Evolutionary conservation across 257 asterid species (phyloP), one percentile per base, ranked within the genome.

Genomic region (Galeopsis tetrahit): DNA sequence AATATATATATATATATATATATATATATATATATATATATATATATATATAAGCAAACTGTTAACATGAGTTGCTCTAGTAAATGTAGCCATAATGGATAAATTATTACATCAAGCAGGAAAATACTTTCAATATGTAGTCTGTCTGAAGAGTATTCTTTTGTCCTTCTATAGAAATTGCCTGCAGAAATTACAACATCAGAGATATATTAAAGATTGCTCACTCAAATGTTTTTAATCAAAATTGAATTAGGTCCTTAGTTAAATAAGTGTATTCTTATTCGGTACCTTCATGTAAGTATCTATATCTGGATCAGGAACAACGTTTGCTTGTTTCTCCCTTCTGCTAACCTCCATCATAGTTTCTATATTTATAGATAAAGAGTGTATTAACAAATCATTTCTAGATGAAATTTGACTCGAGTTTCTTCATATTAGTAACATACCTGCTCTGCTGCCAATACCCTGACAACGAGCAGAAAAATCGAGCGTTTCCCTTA

Each of bases 241-340:
- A 43, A 63, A 46, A 44, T 14, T 42, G 31, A 49, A 28, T 38
- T 3, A 52, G 36, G 14, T 14, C 39, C 14, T n/a, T 9, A n/a
- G 21, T 49, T 49, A 49, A 48, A 48, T 13, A 48, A 48, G 56
- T n/a, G 5, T 14, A 49, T 49, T 5, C 78, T 39, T 59, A 76
- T 34, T 8, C 5, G 40, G 9, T 72, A 83, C 96, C 96, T 89
- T 89, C 96, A 89, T 89, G 75, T 82, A 89, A 67, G 86, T 81
- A 76, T 89, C 96, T 48, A 88, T 75, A 61, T 85, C 88, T 44
- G 88, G 90, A 79, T 90, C 95, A n/a, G 95, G 96, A 71, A 83
- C 81, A 61, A 89, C 75, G 64, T 87, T 90, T 48, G 86, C 89
- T 57, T 79, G 86, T 81, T 89, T 89, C 80, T 88, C 95, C 82